phyloP scores from a whole-genome alignment of 352 stramenopile genomes.

The Phytophthora vignae region DNA sequence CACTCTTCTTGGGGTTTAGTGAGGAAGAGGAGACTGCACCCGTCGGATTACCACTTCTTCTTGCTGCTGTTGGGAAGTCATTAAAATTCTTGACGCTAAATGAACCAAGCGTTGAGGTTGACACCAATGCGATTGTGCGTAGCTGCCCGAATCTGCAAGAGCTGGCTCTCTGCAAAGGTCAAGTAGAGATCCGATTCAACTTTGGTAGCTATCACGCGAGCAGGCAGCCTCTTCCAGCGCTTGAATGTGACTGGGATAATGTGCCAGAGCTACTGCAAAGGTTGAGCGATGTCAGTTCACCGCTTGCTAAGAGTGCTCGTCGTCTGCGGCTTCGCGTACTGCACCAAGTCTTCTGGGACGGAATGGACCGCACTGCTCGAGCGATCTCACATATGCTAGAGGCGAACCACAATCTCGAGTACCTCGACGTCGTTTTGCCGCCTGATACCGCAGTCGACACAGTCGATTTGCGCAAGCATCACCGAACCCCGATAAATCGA shows the following conservation, averaged over 20 bases:
- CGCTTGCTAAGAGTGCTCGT: background rate
- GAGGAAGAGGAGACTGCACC: background rate
- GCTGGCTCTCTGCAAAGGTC: background rate
- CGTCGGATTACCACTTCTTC: background rate
- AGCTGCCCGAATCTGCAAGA: background rate
- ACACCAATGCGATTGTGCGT: background rate
- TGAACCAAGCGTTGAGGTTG: background rate
- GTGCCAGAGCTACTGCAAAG: background rate
- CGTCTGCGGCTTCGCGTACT: background rate
- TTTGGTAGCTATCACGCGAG: background rate
- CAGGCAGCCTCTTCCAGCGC: background rate
- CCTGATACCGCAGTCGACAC: background rate
- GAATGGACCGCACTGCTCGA: background rate
- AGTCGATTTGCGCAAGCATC: background rate
- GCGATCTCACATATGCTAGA: background rate
- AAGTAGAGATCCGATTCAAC: background rate
- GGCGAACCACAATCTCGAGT: background rate
- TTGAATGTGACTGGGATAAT: background rate
- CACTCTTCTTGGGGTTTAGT: background rate
- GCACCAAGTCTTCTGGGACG: background rate
- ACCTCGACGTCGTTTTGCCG: background rate
- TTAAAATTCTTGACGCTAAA: background rate
- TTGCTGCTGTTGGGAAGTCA: background rate
- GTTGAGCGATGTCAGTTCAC: background rate
- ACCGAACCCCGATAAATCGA: background rate